A percentile compares a stretch with the other conserved stretches of the same genome.
Conservation (phyloP, 75 land plant species). For the Picea glauca region DNA sequence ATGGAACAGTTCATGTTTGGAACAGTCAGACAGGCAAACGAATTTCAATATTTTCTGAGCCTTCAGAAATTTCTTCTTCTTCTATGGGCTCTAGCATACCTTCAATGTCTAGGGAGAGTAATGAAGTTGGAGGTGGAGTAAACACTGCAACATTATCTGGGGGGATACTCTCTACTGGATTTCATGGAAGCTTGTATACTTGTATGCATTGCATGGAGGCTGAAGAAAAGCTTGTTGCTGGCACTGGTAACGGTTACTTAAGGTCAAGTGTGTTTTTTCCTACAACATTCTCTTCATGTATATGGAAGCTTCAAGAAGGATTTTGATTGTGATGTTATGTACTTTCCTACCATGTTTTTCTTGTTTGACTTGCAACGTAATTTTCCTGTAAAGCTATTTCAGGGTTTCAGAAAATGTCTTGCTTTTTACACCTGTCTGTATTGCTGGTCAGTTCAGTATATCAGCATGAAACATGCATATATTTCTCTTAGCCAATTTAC, state of each 20-base stretch:
- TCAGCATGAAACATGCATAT: not conserved
- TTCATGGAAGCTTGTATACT: conserved; percentile 74
- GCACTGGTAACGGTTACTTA: conserved; percentile 83
- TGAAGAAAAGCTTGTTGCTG: conserved; percentile 56
- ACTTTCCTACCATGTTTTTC: not conserved
- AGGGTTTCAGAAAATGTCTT: not conserved
- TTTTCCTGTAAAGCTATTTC: not conserved
- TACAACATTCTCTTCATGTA: not conserved
- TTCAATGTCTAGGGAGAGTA: conserved; percentile 21
- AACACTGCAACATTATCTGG: conserved; percentile 36
- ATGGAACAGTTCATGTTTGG: conserved; percentile 89
- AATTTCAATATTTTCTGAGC: conserved; percentile 55
- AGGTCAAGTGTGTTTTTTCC: conserved; percentile 42
- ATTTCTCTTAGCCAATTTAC: not conserved
- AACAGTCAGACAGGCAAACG: conserved; percentile 68
- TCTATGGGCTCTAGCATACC: conserved; percentile 21
- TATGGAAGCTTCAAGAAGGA: not conserved
- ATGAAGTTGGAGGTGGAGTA: conserved; percentile 41
- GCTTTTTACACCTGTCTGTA: not conserved
- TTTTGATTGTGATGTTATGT: not conserved
- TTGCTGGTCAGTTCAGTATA: not conserved
- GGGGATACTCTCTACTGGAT: conserved; percentile 53
- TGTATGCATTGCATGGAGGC: conserved; percentile 63
- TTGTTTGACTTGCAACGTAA: not conserved
- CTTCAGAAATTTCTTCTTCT: conserved; percentile 33